phyloP scores from a whole-genome alignment of 2,329 filamentous ascomycete species.

The Balansia obtecta region DNA sequence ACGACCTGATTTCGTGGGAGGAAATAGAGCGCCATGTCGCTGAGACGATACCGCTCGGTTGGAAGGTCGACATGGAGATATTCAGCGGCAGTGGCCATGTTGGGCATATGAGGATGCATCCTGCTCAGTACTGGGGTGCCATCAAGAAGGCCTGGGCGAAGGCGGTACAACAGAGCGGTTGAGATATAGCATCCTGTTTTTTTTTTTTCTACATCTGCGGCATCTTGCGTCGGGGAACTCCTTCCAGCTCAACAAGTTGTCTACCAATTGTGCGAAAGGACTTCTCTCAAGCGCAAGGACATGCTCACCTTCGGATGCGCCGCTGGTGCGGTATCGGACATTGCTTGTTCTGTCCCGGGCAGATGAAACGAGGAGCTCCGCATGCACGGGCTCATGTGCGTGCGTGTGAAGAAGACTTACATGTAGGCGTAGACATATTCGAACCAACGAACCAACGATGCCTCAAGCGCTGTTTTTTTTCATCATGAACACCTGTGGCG shows the following conservation, averaged over 20 bases:
- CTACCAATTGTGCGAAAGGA: no score
- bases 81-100: slow-evolving; percentile 50
- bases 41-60: slow-evolving; percentile 34
- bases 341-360: slow-evolving; percentile 1
- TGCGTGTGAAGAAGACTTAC: no score
- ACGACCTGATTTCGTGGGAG: slow-evolving; percentile 41
- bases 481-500: no score
- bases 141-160: slow-evolving; percentile 20
- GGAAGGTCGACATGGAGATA: slow-evolving; percentile 32
- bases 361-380: neutral
- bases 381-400: no score
- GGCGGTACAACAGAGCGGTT: neutral
- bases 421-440: no score
- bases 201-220: no score
- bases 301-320: neutral
- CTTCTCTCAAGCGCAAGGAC: neutral
- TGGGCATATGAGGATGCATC: slow-evolving; percentile 45
- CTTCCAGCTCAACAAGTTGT: no score
- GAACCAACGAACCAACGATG: no score
- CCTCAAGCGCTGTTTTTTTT: no score
- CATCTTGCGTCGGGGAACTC: no score
- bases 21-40: slow-evolving; percentile 44
- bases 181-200: no score
- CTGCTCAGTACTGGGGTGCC: slow-evolving; percentile 43
- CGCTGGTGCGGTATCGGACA: neutral